A percentile compares a stretch with the other conserved stretches of the same genome.
Evolutionary conservation across 2,329 filamentous ascomycete species (phyloP).

Genomic region (Zymoseptoria ardabiliae): DNA sequence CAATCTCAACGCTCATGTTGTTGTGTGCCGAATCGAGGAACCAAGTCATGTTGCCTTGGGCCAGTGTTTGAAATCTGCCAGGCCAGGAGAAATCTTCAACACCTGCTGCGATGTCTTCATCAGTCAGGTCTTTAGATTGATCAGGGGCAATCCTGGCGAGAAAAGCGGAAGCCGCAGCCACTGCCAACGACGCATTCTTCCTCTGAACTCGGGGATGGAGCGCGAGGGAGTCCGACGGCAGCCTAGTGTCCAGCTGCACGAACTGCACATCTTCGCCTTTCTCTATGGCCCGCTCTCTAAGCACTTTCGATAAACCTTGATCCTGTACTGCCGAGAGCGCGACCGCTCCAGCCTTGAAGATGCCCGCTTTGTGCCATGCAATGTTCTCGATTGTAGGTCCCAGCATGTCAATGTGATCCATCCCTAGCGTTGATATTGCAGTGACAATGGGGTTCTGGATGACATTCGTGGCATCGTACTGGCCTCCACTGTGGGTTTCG

Average conservation of each 20-base stretch:
- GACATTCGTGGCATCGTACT: slow-evolving; percentile 87
- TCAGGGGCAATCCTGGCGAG: slow-evolving; percentile 2
- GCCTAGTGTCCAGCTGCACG: slow-evolving; percentile 43
- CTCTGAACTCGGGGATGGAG: slow-evolving; percentile 55
- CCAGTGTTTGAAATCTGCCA: slow-evolving; percentile 19
- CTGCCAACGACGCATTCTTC: slow-evolving; percentile 53
- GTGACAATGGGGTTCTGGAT: slow-evolving; percentile 60
- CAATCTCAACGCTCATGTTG: slow-evolving; percentile 33
- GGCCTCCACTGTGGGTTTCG: slow-evolving; percentile 87
- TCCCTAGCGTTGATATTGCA: slow-evolving; percentile 71
- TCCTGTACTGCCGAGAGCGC: slow-evolving; percentile 49
- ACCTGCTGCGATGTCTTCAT: slow-evolving; percentile 12
- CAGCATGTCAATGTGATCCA: slow-evolving; percentile 75
- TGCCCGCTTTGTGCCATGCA: slow-evolving; percentile 84
- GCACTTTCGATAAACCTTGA: slow-evolving; percentile 32
- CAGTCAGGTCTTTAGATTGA: slow-evolving; percentile 1
- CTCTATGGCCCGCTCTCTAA: slow-evolving; percentile 43
- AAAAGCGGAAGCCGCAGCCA: slow-evolving; percentile 32
- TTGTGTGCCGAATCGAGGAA: slow-evolving; percentile 41
- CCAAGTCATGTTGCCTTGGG: slow-evolving; percentile 25
- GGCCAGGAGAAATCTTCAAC: slow-evolving; percentile 18
- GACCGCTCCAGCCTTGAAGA: slow-evolving; percentile 61
- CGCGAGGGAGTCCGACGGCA: slow-evolving; percentile 44
- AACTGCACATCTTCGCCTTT: slow-evolving; percentile 41
- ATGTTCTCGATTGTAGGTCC: slow-evolving; percentile 72